Percentiles rank a stretch among this genome's conserved stretches.
Conservation (phyloP, 2,329 filamentous ascomycete genomes). For the Xylariaceae sp. region DNA sequence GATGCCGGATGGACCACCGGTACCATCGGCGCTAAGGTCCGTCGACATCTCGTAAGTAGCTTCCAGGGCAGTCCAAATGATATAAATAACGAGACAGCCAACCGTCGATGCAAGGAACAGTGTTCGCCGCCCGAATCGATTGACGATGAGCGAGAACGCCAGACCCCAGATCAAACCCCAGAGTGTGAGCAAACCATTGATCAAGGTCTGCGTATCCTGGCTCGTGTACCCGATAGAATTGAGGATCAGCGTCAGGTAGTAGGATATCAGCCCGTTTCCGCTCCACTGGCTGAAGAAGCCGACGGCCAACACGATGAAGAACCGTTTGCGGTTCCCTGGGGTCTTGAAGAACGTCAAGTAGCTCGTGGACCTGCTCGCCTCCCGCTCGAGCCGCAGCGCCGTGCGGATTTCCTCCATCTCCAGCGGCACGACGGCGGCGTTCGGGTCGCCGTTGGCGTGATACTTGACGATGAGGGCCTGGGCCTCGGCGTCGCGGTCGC, state of each 20-base stretch:
- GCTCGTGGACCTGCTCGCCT: conserved; percentile 29
- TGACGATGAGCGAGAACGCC: conserved; percentile 34
- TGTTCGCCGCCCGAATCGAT: conserved; percentile 16
- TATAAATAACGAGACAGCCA: conserved; percentile 13
- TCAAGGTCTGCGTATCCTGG: conserved; percentile 30
- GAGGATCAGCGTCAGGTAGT: conserved; percentile 31
- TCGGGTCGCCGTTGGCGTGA: conserved; percentile 22
- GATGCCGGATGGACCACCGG: conserved; percentile 11
- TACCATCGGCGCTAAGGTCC: conserved; percentile 12
- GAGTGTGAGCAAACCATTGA: conserved; percentile 37
- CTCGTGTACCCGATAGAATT: conserved; percentile 32
- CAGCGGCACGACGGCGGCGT: conserved; percentile 28
- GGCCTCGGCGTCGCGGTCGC: conserved; percentile 13
- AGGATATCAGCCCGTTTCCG: conserved; percentile 30
- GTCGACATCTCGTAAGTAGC: conserved; percentile 27
- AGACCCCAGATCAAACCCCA: conserved; percentile 45
- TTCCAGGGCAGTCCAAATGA: conserved; percentile 13
- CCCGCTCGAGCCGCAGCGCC: conserved; percentile 37
- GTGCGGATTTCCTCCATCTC: conserved; percentile 43
- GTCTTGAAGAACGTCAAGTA: conserved; percentile 15
- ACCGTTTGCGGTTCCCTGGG: conserved; percentile 16
- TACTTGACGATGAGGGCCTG: conserved; percentile 9
- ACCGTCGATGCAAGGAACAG: conserved; percentile 21
- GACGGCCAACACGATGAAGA: conserved; percentile 12
- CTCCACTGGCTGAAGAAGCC: conserved; percentile 23